Percentiles rank a stretch among this genome's conserved stretches.
Evolutionary conservation across 1,284 basidiomycete genomes (phyloP).

Genomic region (Hemileia vastatrix): DNA sequence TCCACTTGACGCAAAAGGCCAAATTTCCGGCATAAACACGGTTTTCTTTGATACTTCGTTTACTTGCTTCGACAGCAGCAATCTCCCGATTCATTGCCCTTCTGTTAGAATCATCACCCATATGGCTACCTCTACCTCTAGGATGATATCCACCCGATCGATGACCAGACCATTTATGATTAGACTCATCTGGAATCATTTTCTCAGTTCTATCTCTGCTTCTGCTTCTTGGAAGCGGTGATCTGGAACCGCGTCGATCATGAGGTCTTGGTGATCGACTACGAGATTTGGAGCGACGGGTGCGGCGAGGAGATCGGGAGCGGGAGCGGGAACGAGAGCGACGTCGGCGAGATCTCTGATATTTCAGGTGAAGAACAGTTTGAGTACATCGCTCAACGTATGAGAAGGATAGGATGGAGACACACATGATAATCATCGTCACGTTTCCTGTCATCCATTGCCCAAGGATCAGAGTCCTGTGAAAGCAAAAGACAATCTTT

Average conservation of each 20-base stretch:
- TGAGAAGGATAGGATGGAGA: not conserved
- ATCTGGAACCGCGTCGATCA: constrained; percentile 8
- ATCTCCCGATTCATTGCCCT: constrained; percentile 29
- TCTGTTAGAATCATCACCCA: constrained; percentile 15
- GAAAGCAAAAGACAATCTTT: too few relatives aligned
- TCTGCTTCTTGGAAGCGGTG: constrained; percentile 4
- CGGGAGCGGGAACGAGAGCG: constrained; percentile 11
- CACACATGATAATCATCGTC: constrained; percentile 13
- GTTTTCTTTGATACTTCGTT: constrained; percentile 91
- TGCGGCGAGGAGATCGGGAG: constrained; percentile 16
- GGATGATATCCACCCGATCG: constrained; percentile 6
- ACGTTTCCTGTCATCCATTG: constrained; percentile 8
- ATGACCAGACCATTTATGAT: constrained; percentile 5
- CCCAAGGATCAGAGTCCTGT: constrained; percentile 21
- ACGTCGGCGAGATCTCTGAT: not conserved
- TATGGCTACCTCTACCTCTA: constrained; percentile 4
- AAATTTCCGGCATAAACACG: constrained; percentile 96
- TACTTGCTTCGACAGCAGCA: constrained; percentile 51
- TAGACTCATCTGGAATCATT: constrained; percentile 2
- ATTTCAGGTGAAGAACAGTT: not conserved
- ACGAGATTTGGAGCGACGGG: constrained; percentile 15
- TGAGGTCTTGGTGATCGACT: constrained; percentile 11
- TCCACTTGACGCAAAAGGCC: constrained; percentile 93
- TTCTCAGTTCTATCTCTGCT: constrained; percentile 2
- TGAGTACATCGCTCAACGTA: not conserved